Base-by-base conservation (phyloP, 768 basidiomycete genomes). In the Leccinum sublutescens region DNA sequence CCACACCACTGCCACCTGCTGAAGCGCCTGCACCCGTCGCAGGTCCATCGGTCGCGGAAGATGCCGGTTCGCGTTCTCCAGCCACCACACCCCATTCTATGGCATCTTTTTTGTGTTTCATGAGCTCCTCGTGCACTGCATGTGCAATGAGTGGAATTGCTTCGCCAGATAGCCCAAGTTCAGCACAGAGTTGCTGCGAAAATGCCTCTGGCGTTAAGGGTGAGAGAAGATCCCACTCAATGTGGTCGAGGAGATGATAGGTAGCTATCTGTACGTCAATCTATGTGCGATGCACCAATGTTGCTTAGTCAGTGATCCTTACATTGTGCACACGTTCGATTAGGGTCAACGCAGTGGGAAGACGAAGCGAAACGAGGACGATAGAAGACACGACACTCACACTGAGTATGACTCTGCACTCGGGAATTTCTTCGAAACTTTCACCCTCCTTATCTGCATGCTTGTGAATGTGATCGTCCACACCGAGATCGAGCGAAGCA, bases 151-250 rank as follows among this genome's bases (percentile, higher is more conserved):
- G 83, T 5, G 96, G 93, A 6, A 87, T 71, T 0, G 95, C 92
- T 71, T 95, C 94, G 40, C 94, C 92, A 1, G 88, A 80, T 2
- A 99, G 81, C 7, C 94, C 95, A 15, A 98, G 83, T 62, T 98
- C 97, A 23, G 80, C 72, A 66, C 91, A 93, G 34, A 98, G 87
- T 52, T 83, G 85, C 40, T 77, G 75, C 0, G 96, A 84, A 67
- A 98, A 98, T 1, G 77, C 80, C 70, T 96, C 90, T 1, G 96
- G 96, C 0, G 93, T 95, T 38, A 98, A 81, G 4, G 89, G 83
- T 4, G 95, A 96, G 50, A 91, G 84, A n/a, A 98, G 82, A 74
- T 99, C 96, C 96, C 96, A 99, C 75, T 99, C 97, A 64, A 99
- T 94, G 69, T 95, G 91, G 76, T 99, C 97, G 57, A 91, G 79